Conservation (phyloP, 2,329 filamentous ascomycete genomes). For the Cercospora sp. region DNA sequence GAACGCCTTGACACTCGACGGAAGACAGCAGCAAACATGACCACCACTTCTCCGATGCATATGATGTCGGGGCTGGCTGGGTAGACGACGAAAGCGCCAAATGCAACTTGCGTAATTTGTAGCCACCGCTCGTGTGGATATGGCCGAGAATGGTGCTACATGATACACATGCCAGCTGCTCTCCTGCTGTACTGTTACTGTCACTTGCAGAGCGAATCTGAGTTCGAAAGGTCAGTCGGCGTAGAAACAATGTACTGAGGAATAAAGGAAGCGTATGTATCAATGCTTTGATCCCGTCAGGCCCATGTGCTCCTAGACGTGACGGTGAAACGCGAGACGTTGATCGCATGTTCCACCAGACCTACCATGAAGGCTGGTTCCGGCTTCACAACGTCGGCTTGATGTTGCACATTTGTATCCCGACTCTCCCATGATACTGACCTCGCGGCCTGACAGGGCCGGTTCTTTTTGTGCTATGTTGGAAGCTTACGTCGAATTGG, state of each 20-base stretch:
- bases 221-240: slow-evolving; percentile 11
- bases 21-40: slow-evolving; percentile 58
- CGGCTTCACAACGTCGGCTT: slow-evolving; percentile 25
- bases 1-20: slow-evolving; percentile 56
- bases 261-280: slow-evolving; percentile 33
- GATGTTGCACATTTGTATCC: slow-evolving; percentile 41
- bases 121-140: slow-evolving; percentile 49
- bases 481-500: slow-evolving; percentile 1
- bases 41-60: slow-evolving; percentile 46
- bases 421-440: slow-evolving; percentile 34
- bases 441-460: slow-evolving; percentile 37
- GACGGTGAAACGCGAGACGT: slow-evolving; percentile 36
- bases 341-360: slow-evolving; percentile 26
- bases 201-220: slow-evolving; percentile 12
- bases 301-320: slow-evolving; percentile 34
- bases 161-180: slow-evolving; percentile 38
- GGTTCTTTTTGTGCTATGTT: slow-evolving; percentile 40
- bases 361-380: slow-evolving; percentile 32
- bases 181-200: not conserved
- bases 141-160: slow-evolving; percentile 42
- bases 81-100: slow-evolving; percentile 28
- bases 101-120: slow-evolving; percentile 35
- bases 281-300: slow-evolving; percentile 36
- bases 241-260: not conserved
- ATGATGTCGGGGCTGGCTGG: slow-evolving; percentile 13